Evolutionary conservation across 257 asterid genomes (phyloP).

Genomic region (Anisodus acutangulus): DNA sequence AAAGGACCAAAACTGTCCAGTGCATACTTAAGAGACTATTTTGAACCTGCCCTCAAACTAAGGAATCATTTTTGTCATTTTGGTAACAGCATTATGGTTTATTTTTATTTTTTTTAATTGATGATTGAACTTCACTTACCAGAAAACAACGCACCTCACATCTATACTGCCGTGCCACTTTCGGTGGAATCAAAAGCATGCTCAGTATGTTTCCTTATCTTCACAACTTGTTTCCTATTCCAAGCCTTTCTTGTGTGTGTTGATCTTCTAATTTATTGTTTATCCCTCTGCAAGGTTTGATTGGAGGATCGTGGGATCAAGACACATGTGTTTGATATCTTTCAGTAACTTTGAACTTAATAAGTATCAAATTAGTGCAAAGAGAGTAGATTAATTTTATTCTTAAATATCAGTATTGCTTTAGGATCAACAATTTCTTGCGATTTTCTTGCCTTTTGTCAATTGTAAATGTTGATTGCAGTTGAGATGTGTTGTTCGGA

Average conservation of each 20-base stretch:
- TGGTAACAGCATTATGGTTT: neutral
- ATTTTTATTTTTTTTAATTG: neutral
- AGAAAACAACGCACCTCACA: slow-evolving; percentile 48
- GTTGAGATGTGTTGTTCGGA: neutral
- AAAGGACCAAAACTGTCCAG: no score
- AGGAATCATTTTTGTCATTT: no score
- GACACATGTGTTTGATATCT: slow-evolving; percentile 31
- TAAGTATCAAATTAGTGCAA: slow-evolving; percentile 22
- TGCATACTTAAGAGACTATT: no score
- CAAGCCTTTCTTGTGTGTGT: slow-evolving; percentile 28
- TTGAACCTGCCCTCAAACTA: no score
- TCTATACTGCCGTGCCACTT: slow-evolving; percentile 54
- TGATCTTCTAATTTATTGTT: slow-evolving; percentile 29
- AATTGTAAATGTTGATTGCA: slow-evolving; percentile 27
- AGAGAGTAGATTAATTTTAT: slow-evolving; percentile 19
- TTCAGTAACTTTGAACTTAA: slow-evolving; percentile 13
- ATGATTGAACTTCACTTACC: slow-evolving; percentile 30
- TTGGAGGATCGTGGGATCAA: slow-evolving; percentile 39
- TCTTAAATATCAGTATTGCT: slow-evolving; percentile 16
- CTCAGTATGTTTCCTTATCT: slow-evolving; percentile 40
- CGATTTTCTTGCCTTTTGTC: neutral
- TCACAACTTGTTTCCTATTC: neutral
- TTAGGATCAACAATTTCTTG: slow-evolving; percentile 18
- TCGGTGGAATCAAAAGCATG: slow-evolving; percentile 48
- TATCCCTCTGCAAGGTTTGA: slow-evolving; percentile 43